A percentile compares a stretch with the other conserved stretches of the same genome.
Conservation (phyloP, 78 protist genomes). For the Creolimax fragrantissima region DNA sequence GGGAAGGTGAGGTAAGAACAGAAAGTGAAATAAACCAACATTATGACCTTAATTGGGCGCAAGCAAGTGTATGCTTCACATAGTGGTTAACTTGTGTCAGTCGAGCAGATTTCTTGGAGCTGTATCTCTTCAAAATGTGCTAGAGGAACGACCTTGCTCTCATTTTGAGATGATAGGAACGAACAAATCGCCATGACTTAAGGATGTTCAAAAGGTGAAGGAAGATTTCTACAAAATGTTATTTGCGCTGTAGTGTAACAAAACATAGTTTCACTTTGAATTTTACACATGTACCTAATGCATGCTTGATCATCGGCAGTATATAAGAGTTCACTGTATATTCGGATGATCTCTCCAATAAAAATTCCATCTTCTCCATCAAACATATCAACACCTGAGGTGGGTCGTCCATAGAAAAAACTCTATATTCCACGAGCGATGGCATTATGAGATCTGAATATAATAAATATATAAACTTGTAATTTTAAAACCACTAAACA, state of each 20-base stretch:
- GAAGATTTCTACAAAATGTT: too few relatives aligned
- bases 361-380: neutral
- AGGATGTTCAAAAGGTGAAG: too few relatives aligned
- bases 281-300: too few relatives aligned
- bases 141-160: neutral
- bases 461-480: too few relatives aligned
- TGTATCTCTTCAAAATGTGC: neutral
- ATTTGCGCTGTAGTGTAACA: too few relatives aligned
- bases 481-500: too few relatives aligned
- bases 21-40: neutral
- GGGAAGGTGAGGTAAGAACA: neutral
- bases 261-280: too few relatives aligned
- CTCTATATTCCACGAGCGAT: neutral
- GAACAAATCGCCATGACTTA: too few relatives aligned
- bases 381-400: neutral
- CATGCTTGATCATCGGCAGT: neutral
- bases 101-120: too few relatives aligned
- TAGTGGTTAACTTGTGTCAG: too few relatives aligned
- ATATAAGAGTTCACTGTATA: neutral
- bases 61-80: neutral
- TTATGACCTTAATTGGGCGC: neutral
- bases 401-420: neutral
- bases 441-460: too few relatives aligned
- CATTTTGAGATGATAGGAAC: too few relatives aligned
- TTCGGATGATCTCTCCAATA: neutral